Evolutionary conservation across 495 filamentous ascomycete species (phyloP), one percentile per base, ranked within the genome.

Genomic region (Tuber umbilicatum): DNA sequence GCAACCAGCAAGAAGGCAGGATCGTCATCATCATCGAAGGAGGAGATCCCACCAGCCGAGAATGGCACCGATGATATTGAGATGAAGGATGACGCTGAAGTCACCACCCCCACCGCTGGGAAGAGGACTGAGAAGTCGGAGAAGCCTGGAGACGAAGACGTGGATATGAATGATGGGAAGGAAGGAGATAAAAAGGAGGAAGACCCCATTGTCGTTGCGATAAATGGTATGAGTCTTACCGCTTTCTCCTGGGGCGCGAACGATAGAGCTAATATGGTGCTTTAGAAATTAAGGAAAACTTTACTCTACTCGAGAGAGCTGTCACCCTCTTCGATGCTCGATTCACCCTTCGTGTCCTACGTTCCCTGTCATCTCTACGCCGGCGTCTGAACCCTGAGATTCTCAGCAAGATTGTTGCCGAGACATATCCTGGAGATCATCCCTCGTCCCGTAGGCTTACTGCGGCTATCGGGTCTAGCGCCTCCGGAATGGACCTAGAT

Each of bases 281-380:
- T 70, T 69, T 78, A 96, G 95, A 97, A 82, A 97, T 98, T 87
- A 94, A 94, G 85, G 89, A 87, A 87, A 97, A 97, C 85, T 97
- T 97, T 82, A 87, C 88, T 72, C 88, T 97, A 40, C 88, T 99
- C 75, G 94, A 97, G 78, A 92, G 93, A 81, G 95, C 95, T 77
- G 94, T 98, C 75, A 85, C 91, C 76, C 89, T 97, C 80, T 99
- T 98, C 83, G 95, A 99, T 86, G 89, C 94, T 70, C 91, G 95
- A 85, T 99, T 97, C 85, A 92, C 94, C 69, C 90, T 99, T 73
- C 88, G 96, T 77, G 95, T 95, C 73, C 88, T 99, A 73, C 91
- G 95, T 71, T 97, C 94, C 74, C 96, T 97, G 85, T 97, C 95
- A 55, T 93, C 93, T 74, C 90, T 98, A 84, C 93, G 95, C 83